Evolutionary conservation across 225 moss, liverwort and hornwort genomes (phyloP), one percentile per base, ranked within the genome.

Genomic region (Rhytidiadelphus loreus): DNA sequence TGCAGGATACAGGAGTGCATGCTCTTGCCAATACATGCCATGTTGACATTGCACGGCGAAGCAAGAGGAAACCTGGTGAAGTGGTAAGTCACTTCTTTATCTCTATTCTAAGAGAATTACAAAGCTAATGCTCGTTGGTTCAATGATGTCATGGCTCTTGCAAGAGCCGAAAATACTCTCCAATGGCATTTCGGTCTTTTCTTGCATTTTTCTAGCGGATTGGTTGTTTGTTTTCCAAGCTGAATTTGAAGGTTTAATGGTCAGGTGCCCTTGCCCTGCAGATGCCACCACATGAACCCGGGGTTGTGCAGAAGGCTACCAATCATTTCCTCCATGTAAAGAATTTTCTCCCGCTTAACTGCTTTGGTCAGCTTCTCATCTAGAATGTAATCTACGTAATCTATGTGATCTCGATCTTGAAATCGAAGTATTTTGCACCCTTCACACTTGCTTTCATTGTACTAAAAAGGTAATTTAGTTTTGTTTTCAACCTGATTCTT

Each of bases 1-100:
- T 82, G 60, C 94, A 98, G 97, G 98, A 98, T 88, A 93, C 96
- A 87, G 98, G 98, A 80, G 98, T 98, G 74, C 98, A 98, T 93
- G 96, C 97, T 53, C 93, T 97, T 85, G 97, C 94, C 80, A 98
- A 98, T 90, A 97, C 95, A 86, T 98, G 98, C 78, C 98, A 98
- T 87, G 93, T 98, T 22, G 97, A 98, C 88, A 94, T 96, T 68
- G 95, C 93, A 88, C 94, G 98, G 88, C 92, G 92, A 77, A 98
- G 96, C 92, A 97, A 96, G 95, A 95, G 96, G 90, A 98, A 90
- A 88, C 98, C 96, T 85, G 97, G 94, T 89, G 96, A 95, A 97
- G 93, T 93, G 96, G 98, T 92, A 85, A 81, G 61, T 56, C 32
- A 82, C 28, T 81, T 44, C 37, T 73, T 77, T 64, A 39, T 64